phyloP scores from a whole-genome alignment of 495 filamentous ascomycete species.

The Cetradonia linearis region DNA sequence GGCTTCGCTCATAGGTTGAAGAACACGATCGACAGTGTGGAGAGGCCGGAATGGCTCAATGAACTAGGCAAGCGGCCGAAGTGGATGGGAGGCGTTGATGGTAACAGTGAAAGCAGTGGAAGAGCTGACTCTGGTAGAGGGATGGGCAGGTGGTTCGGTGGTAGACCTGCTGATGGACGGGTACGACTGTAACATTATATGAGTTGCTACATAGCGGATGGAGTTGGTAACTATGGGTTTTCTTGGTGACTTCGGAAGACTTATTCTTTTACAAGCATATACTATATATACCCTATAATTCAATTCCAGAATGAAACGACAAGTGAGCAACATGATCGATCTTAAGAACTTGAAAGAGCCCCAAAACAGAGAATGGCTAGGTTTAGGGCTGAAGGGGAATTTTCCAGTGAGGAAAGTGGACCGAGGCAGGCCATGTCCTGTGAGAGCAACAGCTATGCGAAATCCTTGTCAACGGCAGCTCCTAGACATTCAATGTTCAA shows the following conservation, averaged over 20 bases:
- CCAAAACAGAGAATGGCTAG: not conserved
- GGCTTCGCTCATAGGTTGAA: constrained; percentile 73
- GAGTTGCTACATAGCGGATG: constrained; percentile 26
- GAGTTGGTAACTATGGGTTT: constrained; percentile 21
- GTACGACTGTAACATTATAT: constrained; percentile 27
- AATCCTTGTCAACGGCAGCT: too few relatives aligned
- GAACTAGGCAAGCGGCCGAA: constrained; percentile 59
- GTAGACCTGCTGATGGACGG: constrained; percentile 41
- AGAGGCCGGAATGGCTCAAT: constrained; percentile 70
- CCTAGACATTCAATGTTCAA: constrained; percentile 7
- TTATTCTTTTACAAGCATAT: not conserved
- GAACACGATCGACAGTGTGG: constrained; percentile 82
- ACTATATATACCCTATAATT: not conserved
- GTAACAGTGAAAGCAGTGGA: constrained; percentile 28
- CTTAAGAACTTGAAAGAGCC: too few relatives aligned
- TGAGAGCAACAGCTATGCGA: not conserved
- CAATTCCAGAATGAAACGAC: too few relatives aligned
- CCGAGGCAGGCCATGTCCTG: not conserved
- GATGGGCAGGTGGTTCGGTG: constrained; percentile 45
- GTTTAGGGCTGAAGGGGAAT: not conserved
- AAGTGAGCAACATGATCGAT: too few relatives aligned
- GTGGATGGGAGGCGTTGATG: constrained; percentile 64
- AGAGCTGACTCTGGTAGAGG: constrained; percentile 33
- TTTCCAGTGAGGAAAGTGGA: not conserved
- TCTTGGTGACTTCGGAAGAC: not conserved